phyloP scores from a whole-genome alignment of 345 rosid genomes.

The Limnanthes douglasii region DNA sequence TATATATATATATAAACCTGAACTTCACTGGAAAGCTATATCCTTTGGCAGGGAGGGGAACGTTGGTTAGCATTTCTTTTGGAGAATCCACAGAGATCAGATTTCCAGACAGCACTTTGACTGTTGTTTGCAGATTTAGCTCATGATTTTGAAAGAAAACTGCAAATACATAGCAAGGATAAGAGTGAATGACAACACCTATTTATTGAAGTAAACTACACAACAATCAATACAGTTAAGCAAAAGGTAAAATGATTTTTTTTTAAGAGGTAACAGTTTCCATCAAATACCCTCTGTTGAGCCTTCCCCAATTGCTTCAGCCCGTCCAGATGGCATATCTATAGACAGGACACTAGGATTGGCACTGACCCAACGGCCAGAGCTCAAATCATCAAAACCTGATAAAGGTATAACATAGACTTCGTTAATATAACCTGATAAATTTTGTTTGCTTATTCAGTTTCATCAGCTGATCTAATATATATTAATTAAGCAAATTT shows the following conservation, averaged over 20 bases:
- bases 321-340: constrained; percentile 47
- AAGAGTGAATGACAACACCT: too few relatives aligned
- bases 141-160: constrained; percentile 45
- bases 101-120: constrained; percentile 45
- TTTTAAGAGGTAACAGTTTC: background rate
- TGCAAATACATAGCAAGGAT: constrained; percentile 20
- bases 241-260: constrained; percentile 2
- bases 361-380: constrained; percentile 59
- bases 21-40: constrained; percentile 57
- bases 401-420: too few relatives aligned
- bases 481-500: too few relatives aligned
- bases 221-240: too few relatives aligned
- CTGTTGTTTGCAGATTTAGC: constrained; percentile 47
- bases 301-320: constrained; percentile 58
- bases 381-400: constrained; percentile 34
- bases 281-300: constrained; percentile 40
- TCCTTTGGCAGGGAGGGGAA: constrained; percentile 59
- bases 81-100: constrained; percentile 52
- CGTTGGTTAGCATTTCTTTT: constrained; percentile 56
- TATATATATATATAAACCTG: constrained; percentile 28
- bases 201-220: too few relatives aligned
- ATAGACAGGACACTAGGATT: constrained; percentile 45
- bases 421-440: too few relatives aligned
- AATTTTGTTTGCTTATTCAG: too few relatives aligned
- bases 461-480: too few relatives aligned